phyloP scores from a whole-genome alignment of 768 basidiomycete genomes.

The Mycena amicta region DNA sequence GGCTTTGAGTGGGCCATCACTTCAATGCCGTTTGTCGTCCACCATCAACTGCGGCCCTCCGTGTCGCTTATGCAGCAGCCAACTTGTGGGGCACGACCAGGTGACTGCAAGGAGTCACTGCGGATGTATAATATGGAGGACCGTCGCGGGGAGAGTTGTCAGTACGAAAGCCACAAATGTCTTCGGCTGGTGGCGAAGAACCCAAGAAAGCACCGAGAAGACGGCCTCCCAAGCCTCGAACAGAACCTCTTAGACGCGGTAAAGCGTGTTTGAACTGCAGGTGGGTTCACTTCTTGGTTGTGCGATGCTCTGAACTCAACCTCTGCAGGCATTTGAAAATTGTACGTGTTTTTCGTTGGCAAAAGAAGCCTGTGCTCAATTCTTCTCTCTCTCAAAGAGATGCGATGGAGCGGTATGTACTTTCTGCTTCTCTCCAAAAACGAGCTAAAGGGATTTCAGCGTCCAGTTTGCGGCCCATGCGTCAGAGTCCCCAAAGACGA shows the following conservation, averaged over 20 bases:
- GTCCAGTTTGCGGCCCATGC: constrained; percentile 42
- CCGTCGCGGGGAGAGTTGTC: not conserved
- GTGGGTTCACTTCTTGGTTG: not conserved
- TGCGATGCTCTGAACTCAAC: not conserved
- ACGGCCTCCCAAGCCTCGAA: constrained; percentile 22
- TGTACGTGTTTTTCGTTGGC: not conserved
- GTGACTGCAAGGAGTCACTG: not conserved
- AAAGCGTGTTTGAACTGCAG: constrained; percentile 30
- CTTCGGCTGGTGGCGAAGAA: constrained; percentile 3
- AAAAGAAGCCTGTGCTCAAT: not conserved
- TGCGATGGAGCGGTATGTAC: constrained; percentile 23
- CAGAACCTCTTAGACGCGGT: constrained; percentile 24
- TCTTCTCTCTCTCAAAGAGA: constrained; percentile 11
- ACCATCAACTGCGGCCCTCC: not conserved
- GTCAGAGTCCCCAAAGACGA: constrained; percentile 39
- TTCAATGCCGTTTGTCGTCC: not conserved
- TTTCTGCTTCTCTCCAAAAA: not conserved
- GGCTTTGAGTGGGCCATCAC: not conserved
- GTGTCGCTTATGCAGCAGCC: no score
- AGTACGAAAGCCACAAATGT: not conserved
- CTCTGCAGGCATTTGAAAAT: constrained; percentile 17
- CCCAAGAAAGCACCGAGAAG: constrained; percentile 9
- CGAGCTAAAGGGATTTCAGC: constrained; percentile 3
- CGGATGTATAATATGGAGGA: not conserved
- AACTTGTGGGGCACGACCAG: no score